Evolutionary conservation across 2,329 filamentous ascomycete genomes (phyloP).

Genomic region (Venturia oleaginea): DNA sequence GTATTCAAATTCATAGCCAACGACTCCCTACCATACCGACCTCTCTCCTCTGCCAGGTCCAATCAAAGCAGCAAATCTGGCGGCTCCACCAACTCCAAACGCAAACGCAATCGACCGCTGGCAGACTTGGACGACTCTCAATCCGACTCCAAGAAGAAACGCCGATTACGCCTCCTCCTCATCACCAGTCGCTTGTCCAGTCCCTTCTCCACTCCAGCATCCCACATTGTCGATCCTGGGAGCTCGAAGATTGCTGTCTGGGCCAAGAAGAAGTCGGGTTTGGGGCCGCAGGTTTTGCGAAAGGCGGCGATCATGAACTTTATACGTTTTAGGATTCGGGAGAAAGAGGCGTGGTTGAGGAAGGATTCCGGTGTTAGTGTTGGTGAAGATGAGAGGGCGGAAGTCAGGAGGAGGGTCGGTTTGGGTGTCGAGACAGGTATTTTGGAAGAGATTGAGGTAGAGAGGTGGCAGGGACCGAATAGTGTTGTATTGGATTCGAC

Average conservation of each 20-base stretch:
- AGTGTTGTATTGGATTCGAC: not conserved
- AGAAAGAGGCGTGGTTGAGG: slow-evolving; percentile 6
- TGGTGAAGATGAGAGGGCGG: slow-evolving; percentile 9
- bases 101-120: slow-evolving; percentile 11
- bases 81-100: not conserved
- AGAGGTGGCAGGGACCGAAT: not conserved
- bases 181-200: slow-evolving; percentile 62
- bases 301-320: slow-evolving; percentile 59
- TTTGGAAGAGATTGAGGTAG: slow-evolving; percentile 21
- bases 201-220: slow-evolving; percentile 60
- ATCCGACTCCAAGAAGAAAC: slow-evolving; percentile 48
- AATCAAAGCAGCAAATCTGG: not conserved
- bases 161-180: slow-evolving; percentile 50
- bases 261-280: slow-evolving; percentile 36
- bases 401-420: not conserved
- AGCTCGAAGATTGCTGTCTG: slow-evolving; percentile 38
- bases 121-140: slow-evolving; percentile 4
- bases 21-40: not conserved
- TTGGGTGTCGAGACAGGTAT: not conserved
- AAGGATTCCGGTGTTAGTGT: slow-evolving; percentile 12
- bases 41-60: not conserved
- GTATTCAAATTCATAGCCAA: not conserved
- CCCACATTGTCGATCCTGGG: slow-evolving; percentile 58
- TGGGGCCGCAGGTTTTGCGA: slow-evolving; percentile 45
- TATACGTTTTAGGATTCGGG: slow-evolving; percentile 30